Conservation (phyloP, 1,284 basidiomycete species). For the Neolentinus lepideus region DNA sequence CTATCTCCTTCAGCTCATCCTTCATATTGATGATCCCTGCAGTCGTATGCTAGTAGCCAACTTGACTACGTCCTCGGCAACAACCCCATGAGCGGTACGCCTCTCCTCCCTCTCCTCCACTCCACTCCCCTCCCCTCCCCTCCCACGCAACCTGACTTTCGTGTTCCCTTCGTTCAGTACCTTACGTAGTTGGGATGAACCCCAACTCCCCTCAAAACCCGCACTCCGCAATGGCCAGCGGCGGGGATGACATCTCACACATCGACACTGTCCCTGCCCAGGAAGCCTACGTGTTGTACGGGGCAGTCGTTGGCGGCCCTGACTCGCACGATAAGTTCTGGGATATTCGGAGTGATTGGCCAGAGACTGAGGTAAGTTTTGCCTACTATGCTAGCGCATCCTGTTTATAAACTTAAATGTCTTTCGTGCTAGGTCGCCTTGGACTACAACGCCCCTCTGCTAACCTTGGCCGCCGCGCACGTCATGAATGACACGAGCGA, state of each 20-base stretch:
- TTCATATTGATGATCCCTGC: conserved; percentile 9
- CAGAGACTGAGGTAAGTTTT: conserved; percentile 58
- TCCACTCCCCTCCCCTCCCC: background rate
- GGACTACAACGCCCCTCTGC: conserved; percentile 82
- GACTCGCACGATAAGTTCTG: conserved; percentile 71
- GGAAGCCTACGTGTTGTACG: conserved; percentile 77
- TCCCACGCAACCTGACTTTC: background rate
- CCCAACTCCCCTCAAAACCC: conserved; percentile 88
- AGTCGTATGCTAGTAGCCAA: conserved; percentile 71
- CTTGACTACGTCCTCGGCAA: conserved; percentile 79
- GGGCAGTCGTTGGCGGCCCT: conserved; percentile 85
- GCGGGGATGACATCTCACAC: conserved; percentile 59
- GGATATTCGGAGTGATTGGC: conserved; percentile 81
- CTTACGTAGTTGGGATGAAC: conserved; percentile 80
- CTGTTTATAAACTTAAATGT: too few species aligned
- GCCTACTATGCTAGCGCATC: too few species aligned
- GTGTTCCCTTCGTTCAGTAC: conserved; percentile 35
- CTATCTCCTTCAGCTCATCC: conserved; percentile 3
- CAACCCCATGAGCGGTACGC: conserved; percentile 76
- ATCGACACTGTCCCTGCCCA: conserved; percentile 70
- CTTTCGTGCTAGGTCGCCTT: conserved; percentile 73
- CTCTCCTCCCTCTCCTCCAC: background rate
- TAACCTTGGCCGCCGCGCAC: conserved; percentile 75
- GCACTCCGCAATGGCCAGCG: conserved; percentile 82
- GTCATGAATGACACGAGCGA: conserved; percentile 62